Evolutionary conservation across 148 eudicot genomes (phyloP).

Genomic region (Gaultheria prostrata): DNA sequence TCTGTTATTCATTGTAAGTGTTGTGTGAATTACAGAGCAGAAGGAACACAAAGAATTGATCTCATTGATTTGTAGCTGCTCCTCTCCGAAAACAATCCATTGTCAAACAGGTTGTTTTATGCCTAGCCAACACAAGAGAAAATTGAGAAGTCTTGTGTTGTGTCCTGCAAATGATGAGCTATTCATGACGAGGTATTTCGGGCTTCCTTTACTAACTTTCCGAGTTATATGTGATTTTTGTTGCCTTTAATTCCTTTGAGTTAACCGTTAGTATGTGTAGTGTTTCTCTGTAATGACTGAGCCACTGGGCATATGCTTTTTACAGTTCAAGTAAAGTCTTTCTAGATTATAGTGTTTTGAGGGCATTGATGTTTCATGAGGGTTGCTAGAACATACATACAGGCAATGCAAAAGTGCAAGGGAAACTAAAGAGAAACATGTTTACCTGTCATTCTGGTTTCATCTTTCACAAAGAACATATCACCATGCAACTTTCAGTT

Average conservation of each 20-base stretch:
- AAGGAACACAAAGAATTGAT: slow-evolving; percentile 74
- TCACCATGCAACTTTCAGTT: background rate
- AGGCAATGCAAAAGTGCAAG: background rate
- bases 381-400: background rate
- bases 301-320: slow-evolving; percentile 4
- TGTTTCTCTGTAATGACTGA: background rate
- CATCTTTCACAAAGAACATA: background rate
- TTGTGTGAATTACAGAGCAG: slow-evolving; percentile 44
- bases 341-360: background rate
- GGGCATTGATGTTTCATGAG: background rate
- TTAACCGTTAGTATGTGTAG: background rate
- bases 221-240: background rate
- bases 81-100: slow-evolving; percentile 55
- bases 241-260: background rate
- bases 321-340: background rate
- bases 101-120: slow-evolving; percentile 53
- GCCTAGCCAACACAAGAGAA: slow-evolving; percentile 91
- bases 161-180: slow-evolving; percentile 80
- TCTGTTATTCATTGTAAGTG: slow-evolving; percentile 6
- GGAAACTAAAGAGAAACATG: background rate
- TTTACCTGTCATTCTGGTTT: slow-evolving; percentile 12
- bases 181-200: slow-evolving; percentile 69
- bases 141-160: slow-evolving; percentile 75
- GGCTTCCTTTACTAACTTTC: slow-evolving; percentile 10
- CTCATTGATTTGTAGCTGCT: slow-evolving; percentile 46